Evolutionary conservation across 805 yeast species (phyloP), one percentile per base, ranked within the genome.

Genomic region (Pichia paraexigua): DNA sequence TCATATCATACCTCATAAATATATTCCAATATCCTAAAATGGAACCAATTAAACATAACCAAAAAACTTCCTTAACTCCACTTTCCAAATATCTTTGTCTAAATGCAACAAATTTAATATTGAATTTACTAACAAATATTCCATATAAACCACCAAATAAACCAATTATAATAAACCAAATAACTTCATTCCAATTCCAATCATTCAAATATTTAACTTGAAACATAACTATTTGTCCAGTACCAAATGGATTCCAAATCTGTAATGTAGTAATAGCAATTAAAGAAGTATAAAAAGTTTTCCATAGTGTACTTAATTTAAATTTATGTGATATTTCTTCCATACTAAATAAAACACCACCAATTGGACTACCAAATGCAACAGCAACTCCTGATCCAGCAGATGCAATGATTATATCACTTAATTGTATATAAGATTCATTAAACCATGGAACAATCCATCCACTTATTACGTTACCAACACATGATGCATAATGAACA

Each of bases 341-440:
- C 53, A 94, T 77, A 13, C 95, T 82, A 65, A 95, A 94, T 41
- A 94, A 68, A 1, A 94, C 98, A 17, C 99, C 99, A 25, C 96
- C 96, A 71, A 92, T 89, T 0, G 99, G 99, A 13, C 91, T 80
- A 0, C 96, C 98, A 72, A 94, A 94, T 0, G 98, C 99, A 10
- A 94, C 98, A 0, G 98, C 98, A 10, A 94, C 98, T 49, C 99
- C 99, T 1, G 99, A 96, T 3, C 97, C 98, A 11, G 97, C 79
- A 4, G 96, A 85, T 0, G 99, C 97, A 0, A 92, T 82, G 49
- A 94, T 69, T 49, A 85, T 79, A 55, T 86, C 91, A 27, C 81
- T 59, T 39, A 61, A 54, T 46, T 62, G 75, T 6, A 73, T 64
- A 12, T 79, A 77, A 21, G 78, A 72, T 48, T 66, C 67, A n/a